phyloP scores from a whole-genome alignment of 2,329 filamentous ascomycete genomes.

The Leptosphaerulina australis region DNA sequence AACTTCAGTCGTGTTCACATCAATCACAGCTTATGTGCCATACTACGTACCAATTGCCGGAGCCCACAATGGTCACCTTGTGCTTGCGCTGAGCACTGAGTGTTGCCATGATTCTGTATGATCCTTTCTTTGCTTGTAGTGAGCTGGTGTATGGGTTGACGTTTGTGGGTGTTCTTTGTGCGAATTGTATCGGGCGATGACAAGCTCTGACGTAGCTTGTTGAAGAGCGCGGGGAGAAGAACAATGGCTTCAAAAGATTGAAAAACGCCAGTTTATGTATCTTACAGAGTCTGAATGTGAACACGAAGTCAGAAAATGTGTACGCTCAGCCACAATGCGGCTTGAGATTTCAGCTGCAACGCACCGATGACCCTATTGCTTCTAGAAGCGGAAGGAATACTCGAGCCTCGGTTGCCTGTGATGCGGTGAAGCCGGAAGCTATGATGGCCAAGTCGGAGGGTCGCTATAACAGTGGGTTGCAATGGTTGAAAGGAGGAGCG shows the following conservation, averaged over 20 bases:
- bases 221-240: conserved; percentile 19
- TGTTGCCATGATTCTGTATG: conserved; percentile 52
- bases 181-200: conserved; percentile 19
- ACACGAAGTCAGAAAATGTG: conserved; percentile 18
- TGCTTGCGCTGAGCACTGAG: conserved; percentile 71
- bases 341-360: conserved; percentile 23
- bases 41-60: conserved; percentile 82
- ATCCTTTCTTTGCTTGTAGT: conserved; percentile 6
- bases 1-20: neutral
- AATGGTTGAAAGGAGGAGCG: conserved; percentile 7
- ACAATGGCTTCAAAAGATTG: conserved; percentile 21
- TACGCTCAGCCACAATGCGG: conserved; percentile 30
- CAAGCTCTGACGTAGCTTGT: conserved; percentile 29
- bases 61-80: conserved; percentile 92
- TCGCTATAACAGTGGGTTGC: conserved; percentile 17
- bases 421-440: conserved; percentile 37
- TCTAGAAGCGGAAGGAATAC: conserved; percentile 26
- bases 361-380: conserved; percentile 20
- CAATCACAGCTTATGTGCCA: neutral
- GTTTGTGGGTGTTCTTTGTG: conserved; percentile 14
- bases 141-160: conserved; percentile 10
- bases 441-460: conserved; percentile 21
- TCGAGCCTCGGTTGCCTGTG: conserved; percentile 46
- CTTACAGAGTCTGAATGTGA: conserved; percentile 16
- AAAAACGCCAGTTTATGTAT: conserved; percentile 35